phyloP scores from a whole-genome alignment of 805 yeast genomes.

The Nakazawaea populi region DNA sequence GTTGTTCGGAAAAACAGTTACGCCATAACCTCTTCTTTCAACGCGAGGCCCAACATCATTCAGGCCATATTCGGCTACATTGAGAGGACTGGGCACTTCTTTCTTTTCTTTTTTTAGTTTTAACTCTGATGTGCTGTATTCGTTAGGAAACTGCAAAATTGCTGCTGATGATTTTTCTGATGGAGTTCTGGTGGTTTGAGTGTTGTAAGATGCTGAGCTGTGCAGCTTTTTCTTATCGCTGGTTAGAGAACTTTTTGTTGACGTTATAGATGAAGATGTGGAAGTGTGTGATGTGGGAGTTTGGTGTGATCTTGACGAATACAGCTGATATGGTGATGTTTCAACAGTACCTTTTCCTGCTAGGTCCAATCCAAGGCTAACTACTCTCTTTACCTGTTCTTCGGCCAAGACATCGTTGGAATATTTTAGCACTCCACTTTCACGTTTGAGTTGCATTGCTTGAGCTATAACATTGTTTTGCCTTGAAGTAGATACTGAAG shows the following conservation, averaged over 20 bases:
- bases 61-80: background rate
- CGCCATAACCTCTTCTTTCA: too few relatives aligned
- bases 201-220: background rate
- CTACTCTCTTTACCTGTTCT: conserved; percentile 8
- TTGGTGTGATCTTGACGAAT: conserved; percentile 1
- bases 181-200: too few relatives aligned
- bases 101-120: background rate
- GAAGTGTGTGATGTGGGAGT: background rate
- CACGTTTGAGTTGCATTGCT: background rate
- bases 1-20: too few relatives aligned
- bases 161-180: background rate
- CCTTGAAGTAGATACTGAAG: background rate
- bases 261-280: background rate
- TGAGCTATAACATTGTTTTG: background rate
- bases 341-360: conserved; percentile 22
- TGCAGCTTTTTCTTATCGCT: background rate
- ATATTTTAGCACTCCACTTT: background rate
- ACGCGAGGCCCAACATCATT: too few relatives aligned
- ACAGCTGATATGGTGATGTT: background rate
- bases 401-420: background rate
- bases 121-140: conserved; percentile 1
- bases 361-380: conserved; percentile 21
- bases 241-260: background rate
- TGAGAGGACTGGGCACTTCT: background rate
- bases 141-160: background rate